Evolutionary conservation across 2,329 filamentous ascomycete genomes (phyloP), one percentile per base, ranked within the genome.

Genomic region (Lomentospora prolificans): DNA sequence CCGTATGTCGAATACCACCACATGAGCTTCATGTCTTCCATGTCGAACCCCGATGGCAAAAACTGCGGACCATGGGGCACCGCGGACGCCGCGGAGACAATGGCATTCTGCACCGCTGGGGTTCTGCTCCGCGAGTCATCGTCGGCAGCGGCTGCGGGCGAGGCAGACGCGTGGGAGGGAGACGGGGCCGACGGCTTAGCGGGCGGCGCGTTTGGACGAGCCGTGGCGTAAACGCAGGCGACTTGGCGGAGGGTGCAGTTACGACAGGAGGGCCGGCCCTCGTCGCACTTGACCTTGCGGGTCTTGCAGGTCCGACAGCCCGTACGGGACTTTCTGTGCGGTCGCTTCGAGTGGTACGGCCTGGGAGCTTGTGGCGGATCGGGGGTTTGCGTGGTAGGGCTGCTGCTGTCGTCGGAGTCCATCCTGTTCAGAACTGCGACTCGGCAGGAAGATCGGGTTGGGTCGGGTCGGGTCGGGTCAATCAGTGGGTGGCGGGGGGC

Each of bases 201-300:
- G 6, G 30, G 30, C 30, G 30, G 57, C 50, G 57, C n/a, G n/a
- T n/a, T n/a, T n/a, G 52, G 50, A 61, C 51, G 14, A 62, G 55
- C 7, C 27, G 56, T 60, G 53, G 69, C 68, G 61, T 80, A 82
- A 54, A 74, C 64, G 62, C 79, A 82, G 2, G 67, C 64, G 55
- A 74, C 73, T 56, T 70, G 72, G 57, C 78, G 72, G 58, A 76
- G 64, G 44, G 65, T 70, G 63, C 79, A 82, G 28, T 72, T 69
- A 41, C 72, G 71, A 61, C 79, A 82, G 2, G 67, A 62, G 0
- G 79, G 79, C 27, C 70, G 72, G 4, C 61, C 68, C 62, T 82
- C 78, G 58, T 79, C 75, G 65, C 78, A 81, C 65, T 79, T 80
- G 55, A 79, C 75, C 64, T 78, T 80, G 55, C 79, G 74, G 14